These are phyloP conservation scores for Paragyromitra xinjiangensis DNA, from an alignment of 495 filamentous ascomycete species.

Conservation along the genomic window DNA sequence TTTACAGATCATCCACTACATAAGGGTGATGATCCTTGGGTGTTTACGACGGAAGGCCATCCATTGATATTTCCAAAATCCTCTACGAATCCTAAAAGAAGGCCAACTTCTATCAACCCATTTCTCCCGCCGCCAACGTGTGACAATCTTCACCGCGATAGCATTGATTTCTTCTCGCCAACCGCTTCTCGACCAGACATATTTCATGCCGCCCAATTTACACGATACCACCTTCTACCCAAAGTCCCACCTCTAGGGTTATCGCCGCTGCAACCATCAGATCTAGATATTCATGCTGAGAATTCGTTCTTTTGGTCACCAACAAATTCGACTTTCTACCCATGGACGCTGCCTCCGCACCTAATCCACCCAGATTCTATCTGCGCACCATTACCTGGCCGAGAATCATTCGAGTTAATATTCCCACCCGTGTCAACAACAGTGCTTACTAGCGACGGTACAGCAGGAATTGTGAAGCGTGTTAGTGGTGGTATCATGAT, in stretches of 20 bases:
- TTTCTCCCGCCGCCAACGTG: slow-evolving; percentile 67
- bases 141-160: slow-evolving; percentile 68
- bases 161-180: slow-evolving; percentile 74
- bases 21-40: slow-evolving; percentile 81
- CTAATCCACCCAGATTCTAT: slow-evolving; percentile 77
- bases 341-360: slow-evolving; percentile 84
- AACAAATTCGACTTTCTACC: slow-evolving; percentile 82
- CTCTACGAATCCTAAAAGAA: slow-evolving; percentile 62
- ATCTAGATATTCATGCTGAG: slow-evolving; percentile 53
- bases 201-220: slow-evolving; percentile 88
- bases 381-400: slow-evolving; percentile 70
- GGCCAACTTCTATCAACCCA: slow-evolving; percentile 63
- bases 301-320: slow-evolving; percentile 63
- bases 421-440: slow-evolving; percentile 74
- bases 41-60: slow-evolving; percentile 96
- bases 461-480: slow-evolving; percentile 63
- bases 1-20: slow-evolving; percentile 81
- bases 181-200: slow-evolving; percentile 85
- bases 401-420: slow-evolving; percentile 76
- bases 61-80: slow-evolving; percentile 79
- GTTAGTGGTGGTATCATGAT: slow-evolving; percentile 79
- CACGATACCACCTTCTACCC: slow-evolving; percentile 79
- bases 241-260: slow-evolving; percentile 62
- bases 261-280: slow-evolving; percentile 49
- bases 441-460: slow-evolving; percentile 3